Conservation (phyloP, 345 rosid species). For the Lagerstroemia speciosa region DNA sequence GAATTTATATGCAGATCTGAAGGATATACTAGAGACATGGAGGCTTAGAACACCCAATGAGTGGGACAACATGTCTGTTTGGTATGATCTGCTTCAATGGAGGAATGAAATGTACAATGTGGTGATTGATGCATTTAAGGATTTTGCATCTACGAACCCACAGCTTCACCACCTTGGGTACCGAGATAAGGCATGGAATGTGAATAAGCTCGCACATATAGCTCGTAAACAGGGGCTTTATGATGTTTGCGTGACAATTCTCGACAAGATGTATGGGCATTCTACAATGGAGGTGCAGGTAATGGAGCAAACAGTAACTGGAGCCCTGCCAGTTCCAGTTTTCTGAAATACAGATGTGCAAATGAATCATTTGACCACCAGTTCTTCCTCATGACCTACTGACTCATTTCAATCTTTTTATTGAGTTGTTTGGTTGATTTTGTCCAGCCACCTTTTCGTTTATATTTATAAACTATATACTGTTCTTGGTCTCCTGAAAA, state of each 20-base stretch:
- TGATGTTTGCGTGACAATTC: slow-evolving; percentile 85
- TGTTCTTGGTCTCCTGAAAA: too few relatives aligned
- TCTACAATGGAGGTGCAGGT: slow-evolving; percentile 99
- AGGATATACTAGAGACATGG: slow-evolving; percentile 98
- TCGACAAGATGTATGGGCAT: slow-evolving; percentile 98
- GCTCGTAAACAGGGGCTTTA: slow-evolving; percentile 95
- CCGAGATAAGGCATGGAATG: slow-evolving; percentile 99
- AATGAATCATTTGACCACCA: neutral
- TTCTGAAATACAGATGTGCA: too few relatives aligned
- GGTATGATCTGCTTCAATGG: slow-evolving; percentile 98
- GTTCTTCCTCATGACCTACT: neutral
- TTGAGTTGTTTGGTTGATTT: neutral
- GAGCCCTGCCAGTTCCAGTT: neutral
- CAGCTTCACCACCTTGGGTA: slow-evolving; percentile 94
- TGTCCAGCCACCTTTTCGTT: neutral
- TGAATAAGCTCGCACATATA: slow-evolving; percentile 92
- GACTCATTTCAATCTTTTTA: neutral
- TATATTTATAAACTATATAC: neutral
- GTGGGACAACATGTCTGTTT: slow-evolving; percentile 95
- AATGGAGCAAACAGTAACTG: slow-evolving; percentile 4
- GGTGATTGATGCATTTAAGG: slow-evolving; percentile 93
- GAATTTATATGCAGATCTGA: slow-evolving; percentile 83
- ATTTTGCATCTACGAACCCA: slow-evolving; percentile 53
- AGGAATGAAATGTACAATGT: slow-evolving; percentile 95
- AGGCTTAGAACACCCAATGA: slow-evolving; percentile 95